Conservation (phyloP, 1,284 basidiomycete species). For the Coniferiporia weirii region DNA sequence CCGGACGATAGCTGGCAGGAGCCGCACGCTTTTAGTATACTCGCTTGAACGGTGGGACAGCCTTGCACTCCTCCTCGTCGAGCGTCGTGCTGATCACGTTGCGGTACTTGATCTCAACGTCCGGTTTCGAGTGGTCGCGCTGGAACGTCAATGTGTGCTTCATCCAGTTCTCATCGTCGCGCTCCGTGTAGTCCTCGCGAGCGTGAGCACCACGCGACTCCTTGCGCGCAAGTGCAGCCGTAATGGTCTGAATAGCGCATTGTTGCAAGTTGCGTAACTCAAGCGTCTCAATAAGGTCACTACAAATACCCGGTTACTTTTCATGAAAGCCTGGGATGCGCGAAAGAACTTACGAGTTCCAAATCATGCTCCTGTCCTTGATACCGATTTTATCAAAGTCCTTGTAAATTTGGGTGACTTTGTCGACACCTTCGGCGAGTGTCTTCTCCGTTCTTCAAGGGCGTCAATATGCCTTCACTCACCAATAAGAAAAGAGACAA, state of each 20-base stretch:
- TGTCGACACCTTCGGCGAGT: constrained; percentile 88
- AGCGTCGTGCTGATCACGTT: constrained; percentile 81
- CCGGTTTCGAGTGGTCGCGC: constrained; percentile 61
- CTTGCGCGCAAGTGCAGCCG: constrained; percentile 91
- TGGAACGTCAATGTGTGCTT: constrained; percentile 52
- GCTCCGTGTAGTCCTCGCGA: constrained; percentile 89
- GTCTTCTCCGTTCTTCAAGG: constrained; percentile 66
- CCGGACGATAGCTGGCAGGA: background rate
- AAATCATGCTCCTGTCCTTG: constrained; percentile 98
- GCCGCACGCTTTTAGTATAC: constrained; percentile 51
- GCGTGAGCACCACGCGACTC: constrained; percentile 98
- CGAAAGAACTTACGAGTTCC: constrained; percentile 77
- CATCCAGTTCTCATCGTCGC: constrained; percentile 2
- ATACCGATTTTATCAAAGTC: constrained; percentile 89
- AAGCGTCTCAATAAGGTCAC: constrained; percentile 93
- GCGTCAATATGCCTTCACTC: background rate
- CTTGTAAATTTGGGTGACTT: constrained; percentile 83
- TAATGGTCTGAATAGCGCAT: constrained; percentile 94
- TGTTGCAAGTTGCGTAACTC: constrained; percentile 96
- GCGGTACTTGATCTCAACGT: constrained; percentile 90
- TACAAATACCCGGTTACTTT: constrained; percentile 28
- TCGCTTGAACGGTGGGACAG: constrained; percentile 84
- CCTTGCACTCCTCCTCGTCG: constrained; percentile 94
- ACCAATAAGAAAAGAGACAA: background rate
- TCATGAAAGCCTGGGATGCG: background rate